phyloP scores from a whole-genome alignment of 1,284 basidiomycete genomes.

The Malassezia obtusa region DNA sequence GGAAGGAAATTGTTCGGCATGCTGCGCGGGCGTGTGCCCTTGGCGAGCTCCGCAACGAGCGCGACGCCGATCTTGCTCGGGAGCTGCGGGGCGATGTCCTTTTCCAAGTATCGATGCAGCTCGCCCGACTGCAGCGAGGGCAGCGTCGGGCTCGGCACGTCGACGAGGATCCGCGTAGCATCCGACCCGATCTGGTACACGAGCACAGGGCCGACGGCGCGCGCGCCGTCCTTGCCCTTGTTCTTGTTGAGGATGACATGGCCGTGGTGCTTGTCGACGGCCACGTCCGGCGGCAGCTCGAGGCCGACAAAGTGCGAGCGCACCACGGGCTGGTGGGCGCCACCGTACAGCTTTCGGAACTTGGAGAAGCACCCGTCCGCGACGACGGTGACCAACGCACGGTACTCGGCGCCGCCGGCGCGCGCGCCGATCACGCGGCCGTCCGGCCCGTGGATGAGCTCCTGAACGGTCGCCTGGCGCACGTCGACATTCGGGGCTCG shows the following conservation, averaged over 20 bases:
- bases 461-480: slow-evolving; percentile 33
- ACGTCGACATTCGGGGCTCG: slow-evolving; percentile 35
- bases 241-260: slow-evolving; percentile 64
- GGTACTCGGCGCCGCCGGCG: slow-evolving; percentile 37
- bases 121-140: slow-evolving; percentile 62
- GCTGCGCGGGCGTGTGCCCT: slow-evolving; percentile 52
- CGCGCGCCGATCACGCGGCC: slow-evolving; percentile 28
- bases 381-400: slow-evolving; percentile 71
- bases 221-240: background rate
- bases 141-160: slow-evolving; percentile 69
- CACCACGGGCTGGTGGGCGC: slow-evolving; percentile 52
- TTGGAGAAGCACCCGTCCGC: slow-evolving; percentile 93
- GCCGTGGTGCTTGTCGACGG: slow-evolving; percentile 56
- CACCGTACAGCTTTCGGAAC: slow-evolving; percentile 56
- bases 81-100: slow-evolving; percentile 35
- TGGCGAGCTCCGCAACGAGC: slow-evolving; percentile 27
- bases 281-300: slow-evolving; percentile 58
- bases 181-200: slow-evolving; percentile 68
- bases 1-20: slow-evolving; percentile 97
- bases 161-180: slow-evolving; percentile 83
- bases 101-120: slow-evolving; percentile 30
- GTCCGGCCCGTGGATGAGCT: slow-evolving; percentile 26
- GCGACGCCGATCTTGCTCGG: slow-evolving; percentile 35
- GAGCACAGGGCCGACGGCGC: slow-evolving; percentile 62
- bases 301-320: slow-evolving; percentile 73